Conservation (phyloP, 768 basidiomycete genomes). For the Hygrophoropsis aurantiaca region DNA sequence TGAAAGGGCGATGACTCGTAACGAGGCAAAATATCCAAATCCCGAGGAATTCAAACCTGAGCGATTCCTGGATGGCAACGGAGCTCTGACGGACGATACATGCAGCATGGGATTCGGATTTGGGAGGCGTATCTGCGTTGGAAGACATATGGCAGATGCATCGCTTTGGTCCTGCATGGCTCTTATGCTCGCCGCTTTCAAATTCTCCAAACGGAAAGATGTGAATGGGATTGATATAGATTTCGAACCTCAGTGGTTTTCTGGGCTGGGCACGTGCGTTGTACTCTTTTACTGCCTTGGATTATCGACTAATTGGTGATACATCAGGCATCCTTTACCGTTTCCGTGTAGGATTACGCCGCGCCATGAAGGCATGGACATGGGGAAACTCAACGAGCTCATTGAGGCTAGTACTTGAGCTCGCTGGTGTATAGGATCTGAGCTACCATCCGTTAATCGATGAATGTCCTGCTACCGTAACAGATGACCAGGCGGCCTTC, state of each 20-base stretch:
- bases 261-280: slow-evolving; percentile 10
- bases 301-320: no score
- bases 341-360: slow-evolving; percentile 11
- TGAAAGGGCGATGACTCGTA: slow-evolving; percentile 13
- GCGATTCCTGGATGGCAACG: slow-evolving; percentile 11
- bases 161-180: slow-evolving; percentile 24
- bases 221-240: slow-evolving; percentile 18
- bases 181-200: slow-evolving; percentile 16
- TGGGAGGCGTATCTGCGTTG: slow-evolving; percentile 29
- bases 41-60: slow-evolving; percentile 7
- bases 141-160: slow-evolving; percentile 22
- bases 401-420: not conserved
- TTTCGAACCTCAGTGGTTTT: slow-evolving; percentile 12
- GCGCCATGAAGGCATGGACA: slow-evolving; percentile 5
- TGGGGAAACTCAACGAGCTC: slow-evolving; percentile 9
- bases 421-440: no score
- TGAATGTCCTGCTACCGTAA: no score
- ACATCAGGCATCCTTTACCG: slow-evolving; percentile 6
- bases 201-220: slow-evolving; percentile 14
- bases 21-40: slow-evolving; percentile 10
- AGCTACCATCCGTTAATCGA: no score
- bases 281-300: no score
- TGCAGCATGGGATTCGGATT: slow-evolving; percentile 22
- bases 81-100: slow-evolving; percentile 6
- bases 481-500: no score